Evolutionary conservation across 192 early-diverging fungal species (phyloP).

Genomic region (Endogone sp.): DNA sequence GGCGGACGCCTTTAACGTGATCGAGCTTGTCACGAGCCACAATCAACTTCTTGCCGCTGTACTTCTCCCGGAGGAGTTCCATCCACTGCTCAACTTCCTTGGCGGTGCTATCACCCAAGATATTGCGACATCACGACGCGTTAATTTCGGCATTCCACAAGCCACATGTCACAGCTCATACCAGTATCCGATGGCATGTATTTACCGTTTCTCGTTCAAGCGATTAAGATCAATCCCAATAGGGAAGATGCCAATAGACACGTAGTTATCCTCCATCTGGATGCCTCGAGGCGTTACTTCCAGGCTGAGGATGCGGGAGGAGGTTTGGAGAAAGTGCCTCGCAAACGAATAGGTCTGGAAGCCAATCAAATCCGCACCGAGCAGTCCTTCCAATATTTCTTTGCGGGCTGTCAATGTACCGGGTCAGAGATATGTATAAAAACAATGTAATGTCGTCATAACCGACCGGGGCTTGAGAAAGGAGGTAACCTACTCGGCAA

Average conservation of each 20-base stretch:
- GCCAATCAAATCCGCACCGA: conserved; percentile 86
- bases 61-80: conserved; percentile 75
- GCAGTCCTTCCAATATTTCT: conserved; percentile 85
- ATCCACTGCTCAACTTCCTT: conserved; percentile 74
- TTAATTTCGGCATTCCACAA: conserved; percentile 25
- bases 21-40: conserved; percentile 96
- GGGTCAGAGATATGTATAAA: background rate
- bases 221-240: conserved; percentile 84
- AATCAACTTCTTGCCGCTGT: conserved; percentile 89
- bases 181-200: too few species aligned
- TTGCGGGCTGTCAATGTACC: conserved; percentile 59
- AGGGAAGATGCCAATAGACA: conserved; percentile 89
- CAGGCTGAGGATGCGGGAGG: conserved; percentile 82
- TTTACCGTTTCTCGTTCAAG: conserved; percentile 64
- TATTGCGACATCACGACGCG: background rate
- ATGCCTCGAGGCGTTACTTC: conserved; percentile 86
- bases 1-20: conserved; percentile 92
- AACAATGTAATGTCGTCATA: background rate
- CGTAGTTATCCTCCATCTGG: conserved; percentile 71
- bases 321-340: conserved; percentile 85
- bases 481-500: conserved; percentile 58
- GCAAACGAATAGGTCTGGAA: conserved; percentile 95
- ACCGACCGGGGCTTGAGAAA: background rate
- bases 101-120: conserved; percentile 31
- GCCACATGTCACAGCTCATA: background rate